Evolutionary conservation across 1,139 yeast genomes (phyloP), one percentile per base, ranked within the genome.

Genomic region (Blastobotrys arbuscula): DNA sequence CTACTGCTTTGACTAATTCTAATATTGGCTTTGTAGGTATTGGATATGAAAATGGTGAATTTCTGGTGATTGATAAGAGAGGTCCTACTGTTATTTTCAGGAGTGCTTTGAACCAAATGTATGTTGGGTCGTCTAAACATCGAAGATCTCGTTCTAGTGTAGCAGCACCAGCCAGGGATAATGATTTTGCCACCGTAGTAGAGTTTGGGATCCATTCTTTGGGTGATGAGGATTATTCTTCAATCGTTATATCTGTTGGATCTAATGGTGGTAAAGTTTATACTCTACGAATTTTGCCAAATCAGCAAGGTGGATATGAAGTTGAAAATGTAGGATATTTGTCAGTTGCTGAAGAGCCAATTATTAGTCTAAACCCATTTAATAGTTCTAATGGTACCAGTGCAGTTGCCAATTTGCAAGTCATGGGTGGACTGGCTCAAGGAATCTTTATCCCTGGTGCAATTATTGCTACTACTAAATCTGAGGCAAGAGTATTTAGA

Each of bases 11-110:
- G 44, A 75, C 76, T 49, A 77, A 85, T 65, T 82, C 90, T 54
- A 78, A 84, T 54, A 73, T 88, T 45, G 97, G 97, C 0, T 89
- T 92, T 69, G 87, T 85, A 4, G 95, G 89, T 0, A 71, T 87
- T 44, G 96, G 86, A 0, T 89, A 86, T 64, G 76, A 76, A 44
- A 78, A 83, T 13, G 98, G 98, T 21, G 75, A 81, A 39, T 58
- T 92, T 30, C 68, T 84, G 2, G 82, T 92, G 0, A 70, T 94
- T 54, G 97, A 92, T 66, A 74, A 88, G 50, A 74, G 97, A 52
- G 95, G 95, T 0, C 96, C 96, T 1, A 88, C 89, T 0, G 72
- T 87, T 2, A 84, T 90, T 28, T 78, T 73, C 58, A 81, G 74
- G n/a, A 67, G 69, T 3, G 34, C 55, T 1, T 61, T 81, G 15